phyloP scores from a whole-genome alignment of 2,329 filamentous ascomycete genomes.

The Pseudogymnoascus sp. region DNA sequence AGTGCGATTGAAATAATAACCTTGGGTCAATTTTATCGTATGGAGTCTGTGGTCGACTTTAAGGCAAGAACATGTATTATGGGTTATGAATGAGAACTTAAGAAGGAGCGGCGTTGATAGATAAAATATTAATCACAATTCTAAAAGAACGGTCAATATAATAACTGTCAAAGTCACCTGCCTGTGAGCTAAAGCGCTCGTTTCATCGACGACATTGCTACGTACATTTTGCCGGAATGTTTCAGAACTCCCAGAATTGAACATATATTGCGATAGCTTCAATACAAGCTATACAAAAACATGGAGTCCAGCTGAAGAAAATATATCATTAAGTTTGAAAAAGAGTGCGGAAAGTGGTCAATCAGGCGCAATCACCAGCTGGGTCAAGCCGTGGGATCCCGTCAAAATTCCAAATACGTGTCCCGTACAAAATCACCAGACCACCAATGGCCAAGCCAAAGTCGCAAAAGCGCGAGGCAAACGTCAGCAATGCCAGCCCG shows the following conservation, averaged over 20 bases:
- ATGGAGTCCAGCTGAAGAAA: not conserved
- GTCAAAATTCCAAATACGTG: conserved; percentile 4
- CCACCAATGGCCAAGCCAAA: conserved; percentile 46
- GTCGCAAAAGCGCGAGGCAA: conserved; percentile 34
- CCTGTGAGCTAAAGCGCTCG: not conserved
- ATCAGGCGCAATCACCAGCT: not conserved
- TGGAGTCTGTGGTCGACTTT: not conserved
- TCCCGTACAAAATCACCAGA: conserved; percentile 1
- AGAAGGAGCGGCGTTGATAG: not conserved
- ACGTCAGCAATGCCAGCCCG: conserved; percentile 28
- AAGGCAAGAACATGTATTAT: not conserved
- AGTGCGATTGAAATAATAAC: not conserved
- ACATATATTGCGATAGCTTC: conserved; percentile 6
- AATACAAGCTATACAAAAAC: not conserved
- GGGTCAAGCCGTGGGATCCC: not conserved
- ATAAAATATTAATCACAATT: not conserved
- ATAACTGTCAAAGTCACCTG: not conserved
- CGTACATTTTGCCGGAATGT: conserved; percentile 3
- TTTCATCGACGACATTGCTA: conserved; percentile 6
- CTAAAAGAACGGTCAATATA: not conserved
- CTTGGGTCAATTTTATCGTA: not conserved
- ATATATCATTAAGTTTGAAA: not conserved
- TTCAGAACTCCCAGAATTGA: not conserved
- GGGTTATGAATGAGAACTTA: not conserved
- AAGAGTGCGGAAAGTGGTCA: not conserved